Evolutionary conservation across 78 protist species (phyloP).

Genomic region (Dictyostelium firmibasis): DNA sequence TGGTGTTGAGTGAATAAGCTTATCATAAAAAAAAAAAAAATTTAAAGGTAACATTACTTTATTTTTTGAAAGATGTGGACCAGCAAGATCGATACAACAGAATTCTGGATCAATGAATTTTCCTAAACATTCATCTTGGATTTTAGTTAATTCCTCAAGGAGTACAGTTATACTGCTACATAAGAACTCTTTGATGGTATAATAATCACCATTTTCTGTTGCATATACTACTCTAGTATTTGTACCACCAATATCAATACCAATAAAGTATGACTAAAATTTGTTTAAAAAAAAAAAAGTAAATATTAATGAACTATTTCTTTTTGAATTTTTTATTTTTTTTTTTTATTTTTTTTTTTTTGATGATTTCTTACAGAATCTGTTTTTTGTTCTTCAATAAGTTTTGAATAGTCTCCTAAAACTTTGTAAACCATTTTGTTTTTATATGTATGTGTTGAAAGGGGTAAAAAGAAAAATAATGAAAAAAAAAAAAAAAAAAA

Average conservation of each 20-base stretch:
- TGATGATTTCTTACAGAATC: not conserved
- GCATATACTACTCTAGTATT: conserved; percentile 71
- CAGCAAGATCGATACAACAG: conserved; percentile 15
- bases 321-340: not conserved
- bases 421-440: conserved; percentile 9
- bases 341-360: not conserved
- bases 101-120: not conserved
- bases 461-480: not conserved
- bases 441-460: not conserved
- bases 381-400: not conserved
- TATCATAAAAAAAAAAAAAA: not conserved
- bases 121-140: not conserved
- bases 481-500: too few relatives aligned
- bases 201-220: conserved; percentile 17
- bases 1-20: too few relatives aligned
- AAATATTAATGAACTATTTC: not conserved
- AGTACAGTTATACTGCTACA: not conserved
- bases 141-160: not conserved
- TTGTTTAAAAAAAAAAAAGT: not conserved
- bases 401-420: not conserved
- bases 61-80: conserved; percentile 14
- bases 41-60: not conserved
- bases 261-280: conserved; percentile 39
- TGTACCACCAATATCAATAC: conserved; percentile 83
- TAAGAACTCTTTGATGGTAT: not conserved